phyloP scores from a whole-genome alignment of 1,284 basidiomycete genomes.

The Naganishia liquefaciens region DNA sequence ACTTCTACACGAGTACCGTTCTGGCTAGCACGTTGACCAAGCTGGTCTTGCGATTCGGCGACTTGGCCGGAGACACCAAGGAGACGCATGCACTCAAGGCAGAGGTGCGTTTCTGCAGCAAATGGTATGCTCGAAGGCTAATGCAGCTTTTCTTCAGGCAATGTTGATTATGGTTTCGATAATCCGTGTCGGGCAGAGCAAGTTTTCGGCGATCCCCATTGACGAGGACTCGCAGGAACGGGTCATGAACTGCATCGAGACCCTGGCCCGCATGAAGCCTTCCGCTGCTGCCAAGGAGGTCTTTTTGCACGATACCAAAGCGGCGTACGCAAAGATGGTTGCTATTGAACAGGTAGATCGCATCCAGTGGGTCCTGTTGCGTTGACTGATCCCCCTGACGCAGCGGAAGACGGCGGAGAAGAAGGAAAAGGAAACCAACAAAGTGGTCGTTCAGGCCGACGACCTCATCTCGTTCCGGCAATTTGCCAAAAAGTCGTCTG shows the following conservation, averaged over 20 bases:
- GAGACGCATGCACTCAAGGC: conserved; percentile 76
- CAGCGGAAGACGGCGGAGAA: conserved; percentile 83
- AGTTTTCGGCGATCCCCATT: conserved; percentile 87
- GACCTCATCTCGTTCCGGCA: conserved; percentile 91
- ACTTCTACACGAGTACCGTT: conserved; percentile 94
- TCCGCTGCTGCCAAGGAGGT: conserved; percentile 71
- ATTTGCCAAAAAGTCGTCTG: conserved; percentile 87
- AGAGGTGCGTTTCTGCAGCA: conserved; percentile 61
- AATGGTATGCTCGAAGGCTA: background rate
- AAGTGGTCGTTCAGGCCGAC: conserved; percentile 80
- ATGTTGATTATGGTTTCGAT: conserved; percentile 99
- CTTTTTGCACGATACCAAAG: conserved; percentile 90
- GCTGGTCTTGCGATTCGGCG: conserved; percentile 79
- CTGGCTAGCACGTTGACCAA: conserved; percentile 88
- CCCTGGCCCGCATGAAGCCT: conserved; percentile 71
- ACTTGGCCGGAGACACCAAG: conserved; percentile 62
- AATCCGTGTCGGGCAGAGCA: conserved; percentile 94
- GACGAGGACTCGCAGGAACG: conserved; percentile 98
- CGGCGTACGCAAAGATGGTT: conserved; percentile 93
- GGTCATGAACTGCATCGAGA: conserved; percentile 94
- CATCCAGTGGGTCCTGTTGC: background rate
- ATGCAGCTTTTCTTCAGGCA: conserved; percentile 58
- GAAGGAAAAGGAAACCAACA: conserved; percentile 76
- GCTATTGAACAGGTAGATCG: conserved; percentile 75
- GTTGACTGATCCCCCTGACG: background rate